phyloP scores from a whole-genome alignment of 768 basidiomycete species.

The Boletus subparvulus region DNA sequence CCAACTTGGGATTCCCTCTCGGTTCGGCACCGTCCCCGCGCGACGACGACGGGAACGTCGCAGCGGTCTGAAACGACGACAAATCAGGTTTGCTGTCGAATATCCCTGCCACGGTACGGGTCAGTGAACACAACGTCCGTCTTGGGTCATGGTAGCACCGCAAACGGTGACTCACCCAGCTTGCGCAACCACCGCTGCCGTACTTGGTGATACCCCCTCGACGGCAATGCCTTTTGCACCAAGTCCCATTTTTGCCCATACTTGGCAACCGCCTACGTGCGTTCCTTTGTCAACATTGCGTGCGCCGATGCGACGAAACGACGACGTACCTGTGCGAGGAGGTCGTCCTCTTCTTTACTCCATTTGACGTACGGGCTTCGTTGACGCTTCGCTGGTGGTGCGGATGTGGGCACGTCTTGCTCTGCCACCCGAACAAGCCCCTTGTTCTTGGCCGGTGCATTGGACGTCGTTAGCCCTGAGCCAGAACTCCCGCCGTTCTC shows the following conservation, averaged over 20 bases:
- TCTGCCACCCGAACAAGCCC: conserved; percentile 29
- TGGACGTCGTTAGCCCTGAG: neutral
- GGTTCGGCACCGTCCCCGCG: conserved; percentile 21
- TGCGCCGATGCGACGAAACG: neutral
- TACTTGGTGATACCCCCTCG: conserved; percentile 43
- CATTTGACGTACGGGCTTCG: conserved; percentile 44
- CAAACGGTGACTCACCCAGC: conserved; percentile 26
- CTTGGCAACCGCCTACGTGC: conserved; percentile 37
- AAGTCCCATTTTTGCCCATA: conserved; percentile 41
- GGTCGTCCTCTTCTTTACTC: conserved; percentile 43
- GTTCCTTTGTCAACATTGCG: neutral
- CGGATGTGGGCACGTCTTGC: conserved; percentile 20
- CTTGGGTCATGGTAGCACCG: neutral
- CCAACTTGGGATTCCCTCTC: conserved; percentile 37
- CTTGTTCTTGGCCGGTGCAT: conserved; percentile 16
- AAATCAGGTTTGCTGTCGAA: conserved; percentile 39
- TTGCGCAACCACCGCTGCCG: conserved; percentile 45
- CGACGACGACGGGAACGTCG: conserved; percentile 13
- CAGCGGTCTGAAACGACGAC: conserved; percentile 33
- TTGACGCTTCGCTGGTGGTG: conserved; percentile 32
- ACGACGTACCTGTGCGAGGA: conserved; percentile 36
- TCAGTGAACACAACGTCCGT: neutral
- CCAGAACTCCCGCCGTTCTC: neutral
- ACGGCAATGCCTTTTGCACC: conserved; percentile 41
- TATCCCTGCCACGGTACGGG: conserved; percentile 20